Conservation (phyloP, 2,329 filamentous ascomycete species). For the Trichoderma harzianum region DNA sequence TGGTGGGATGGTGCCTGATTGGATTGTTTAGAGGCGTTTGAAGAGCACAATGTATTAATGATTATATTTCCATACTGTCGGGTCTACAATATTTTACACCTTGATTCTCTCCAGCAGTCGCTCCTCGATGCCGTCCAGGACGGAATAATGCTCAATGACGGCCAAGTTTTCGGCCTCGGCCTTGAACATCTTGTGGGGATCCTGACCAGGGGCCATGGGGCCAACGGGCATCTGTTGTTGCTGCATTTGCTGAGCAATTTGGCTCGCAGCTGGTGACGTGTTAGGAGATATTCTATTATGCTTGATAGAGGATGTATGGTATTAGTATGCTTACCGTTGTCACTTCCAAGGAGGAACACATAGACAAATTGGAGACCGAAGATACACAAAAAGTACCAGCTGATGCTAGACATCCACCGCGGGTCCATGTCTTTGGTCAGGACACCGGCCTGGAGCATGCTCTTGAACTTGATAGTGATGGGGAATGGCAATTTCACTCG, state of each 20-base stretch:
- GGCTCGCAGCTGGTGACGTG: conserved; percentile 68
- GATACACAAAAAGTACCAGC: conserved; percentile 97
- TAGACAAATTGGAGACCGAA: conserved; percentile 97
- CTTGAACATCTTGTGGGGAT: conserved; percentile 92
- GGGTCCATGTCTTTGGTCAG: conserved; percentile 95
- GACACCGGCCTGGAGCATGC: conserved; percentile 96
- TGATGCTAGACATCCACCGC: conserved; percentile 96
- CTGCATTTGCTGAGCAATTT: conserved; percentile 88
- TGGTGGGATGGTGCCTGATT: conserved; percentile 54
- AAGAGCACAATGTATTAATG: conserved; percentile 25
- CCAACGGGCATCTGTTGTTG: conserved; percentile 50
- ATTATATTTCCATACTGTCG: conserved; percentile 20
- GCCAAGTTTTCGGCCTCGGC: conserved; percentile 93
- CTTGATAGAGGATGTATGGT: neutral
- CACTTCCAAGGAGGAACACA: conserved; percentile 91
- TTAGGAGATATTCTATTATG: neutral
- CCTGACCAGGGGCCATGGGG: conserved; percentile 79
- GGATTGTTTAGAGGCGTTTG: conserved; percentile 21
- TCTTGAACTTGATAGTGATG: conserved; percentile 97
- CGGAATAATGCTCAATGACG: conserved; percentile 89
- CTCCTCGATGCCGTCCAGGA: conserved; percentile 83
- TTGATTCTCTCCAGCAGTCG: conserved; percentile 63
- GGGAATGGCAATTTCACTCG: conserved; percentile 94
- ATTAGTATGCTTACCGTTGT: conserved; percentile 70
- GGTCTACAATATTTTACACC: conserved; percentile 30